Conservation (phyloP, 331 rosid genomes). For the Prunus yedoensis region DNA sequence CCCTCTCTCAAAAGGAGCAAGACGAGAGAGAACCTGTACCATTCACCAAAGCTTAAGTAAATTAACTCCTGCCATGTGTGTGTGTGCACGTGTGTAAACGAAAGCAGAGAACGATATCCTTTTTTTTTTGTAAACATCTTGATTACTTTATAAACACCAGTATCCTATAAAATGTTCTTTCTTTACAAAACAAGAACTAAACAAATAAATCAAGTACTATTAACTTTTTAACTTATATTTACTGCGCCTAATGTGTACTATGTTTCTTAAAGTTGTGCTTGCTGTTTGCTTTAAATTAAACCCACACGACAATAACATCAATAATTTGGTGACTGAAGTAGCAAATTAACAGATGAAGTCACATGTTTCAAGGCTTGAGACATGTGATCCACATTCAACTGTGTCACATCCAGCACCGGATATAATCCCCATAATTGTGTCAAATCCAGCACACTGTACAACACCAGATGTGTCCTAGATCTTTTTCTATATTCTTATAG, state of each 20-base stretch:
- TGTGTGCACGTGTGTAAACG: constrained; percentile 1
- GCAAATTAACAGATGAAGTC: neutral
- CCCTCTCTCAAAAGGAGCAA: constrained; percentile 95
- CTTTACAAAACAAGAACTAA: neutral
- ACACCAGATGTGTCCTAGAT: neutral
- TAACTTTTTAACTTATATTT: neutral
- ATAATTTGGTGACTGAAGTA: neutral
- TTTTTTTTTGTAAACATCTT: neutral
- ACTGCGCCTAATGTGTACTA: neutral
- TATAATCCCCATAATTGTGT: neutral
- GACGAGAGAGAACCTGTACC: constrained; percentile 72
- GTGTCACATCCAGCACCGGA: neutral
- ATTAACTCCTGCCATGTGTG: neutral
- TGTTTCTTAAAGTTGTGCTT: neutral
- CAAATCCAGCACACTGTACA: neutral
- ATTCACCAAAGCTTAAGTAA: constrained; percentile 24
- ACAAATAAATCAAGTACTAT: neutral
- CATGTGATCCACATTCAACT: neutral
- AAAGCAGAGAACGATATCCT: neutral
- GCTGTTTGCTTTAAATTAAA: neutral
- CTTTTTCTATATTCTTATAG: neutral
- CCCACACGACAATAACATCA: neutral
- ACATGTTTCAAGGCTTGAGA: neutral
- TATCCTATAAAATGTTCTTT: neutral
- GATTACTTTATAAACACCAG: neutral